Evolutionary conservation across 805 yeast genomes (phyloP).

Genomic region (Yamadazyma olivae): DNA sequence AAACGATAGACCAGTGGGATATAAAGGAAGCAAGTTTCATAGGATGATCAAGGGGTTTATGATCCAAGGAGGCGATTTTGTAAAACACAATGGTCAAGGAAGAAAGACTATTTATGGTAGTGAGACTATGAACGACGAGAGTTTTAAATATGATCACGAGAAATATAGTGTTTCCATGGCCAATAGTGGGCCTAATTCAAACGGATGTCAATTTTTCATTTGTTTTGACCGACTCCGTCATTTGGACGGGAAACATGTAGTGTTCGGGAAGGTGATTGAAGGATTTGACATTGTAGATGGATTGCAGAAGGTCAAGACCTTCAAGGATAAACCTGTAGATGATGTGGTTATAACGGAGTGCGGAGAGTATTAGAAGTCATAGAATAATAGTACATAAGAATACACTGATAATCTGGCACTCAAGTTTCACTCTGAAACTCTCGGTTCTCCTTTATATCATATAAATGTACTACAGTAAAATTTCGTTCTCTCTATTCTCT

Average conservation of each 20-base stretch:
- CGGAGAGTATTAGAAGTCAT: constrained; percentile 14
- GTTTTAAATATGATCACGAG: constrained; percentile 70
- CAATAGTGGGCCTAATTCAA: constrained; percentile 88
- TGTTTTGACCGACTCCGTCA: constrained; percentile 41
- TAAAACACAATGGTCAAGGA: constrained; percentile 81
- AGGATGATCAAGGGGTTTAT: constrained; percentile 94
- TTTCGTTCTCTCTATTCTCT: too few species aligned
- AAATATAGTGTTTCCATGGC: constrained; percentile 89
- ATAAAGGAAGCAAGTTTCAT: constrained; percentile 86
- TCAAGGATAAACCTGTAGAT: constrained; percentile 11
- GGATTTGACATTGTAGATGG: constrained; percentile 59
- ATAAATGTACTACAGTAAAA: too few species aligned
- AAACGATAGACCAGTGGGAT: constrained; percentile 74
- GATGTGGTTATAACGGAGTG: constrained; percentile 14
- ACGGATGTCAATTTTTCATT: constrained; percentile 87
- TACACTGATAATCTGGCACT: too few species aligned
- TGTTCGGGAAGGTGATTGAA: constrained; percentile 69
- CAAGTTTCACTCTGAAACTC: background rate
- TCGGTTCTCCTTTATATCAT: too few species aligned
- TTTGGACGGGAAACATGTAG: constrained; percentile 78
- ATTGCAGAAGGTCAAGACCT: constrained; percentile 31
- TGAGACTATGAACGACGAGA: constrained; percentile 59
- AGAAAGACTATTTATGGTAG: constrained; percentile 81
- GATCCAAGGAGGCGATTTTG: constrained; percentile 75
- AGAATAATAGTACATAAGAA: background rate